These are phyloP conservation scores for Trichopus zeylanicus DNA, from an alignment of 116 monocot species.

Conservation along the genomic window DNA sequence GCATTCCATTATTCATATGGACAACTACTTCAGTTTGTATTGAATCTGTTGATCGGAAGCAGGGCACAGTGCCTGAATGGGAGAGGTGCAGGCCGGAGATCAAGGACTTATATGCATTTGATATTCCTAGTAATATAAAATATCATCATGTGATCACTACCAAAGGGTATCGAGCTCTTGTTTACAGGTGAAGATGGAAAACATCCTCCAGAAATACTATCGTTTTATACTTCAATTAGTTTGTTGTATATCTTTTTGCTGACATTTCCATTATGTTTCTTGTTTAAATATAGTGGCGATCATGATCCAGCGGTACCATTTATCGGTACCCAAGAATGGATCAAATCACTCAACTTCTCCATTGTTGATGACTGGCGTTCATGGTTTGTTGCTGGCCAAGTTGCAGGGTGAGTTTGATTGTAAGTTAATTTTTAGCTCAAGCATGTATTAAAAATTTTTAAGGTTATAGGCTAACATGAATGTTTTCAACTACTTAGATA, in stretches of 20 bases:
- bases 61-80: constrained; percentile 35
- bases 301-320: constrained; percentile 24
- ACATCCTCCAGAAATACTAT: background rate
- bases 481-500: constrained; percentile 22
- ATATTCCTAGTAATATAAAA: constrained; percentile 30
- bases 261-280: background rate
- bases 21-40: too few species aligned
- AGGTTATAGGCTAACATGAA: background rate
- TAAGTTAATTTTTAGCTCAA: background rate
- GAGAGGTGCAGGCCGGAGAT: constrained; percentile 17
- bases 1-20: too few species aligned
- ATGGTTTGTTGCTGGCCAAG: constrained; percentile 29
- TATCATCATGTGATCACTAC: constrained; percentile 37
- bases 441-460: background rate
- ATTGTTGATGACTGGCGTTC: constrained; percentile 27
- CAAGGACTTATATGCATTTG: constrained; percentile 18
- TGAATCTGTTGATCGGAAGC: too few species aligned
- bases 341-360: constrained; percentile 32
- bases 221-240: too few species aligned
- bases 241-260: background rate
- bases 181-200: constrained; percentile 46
- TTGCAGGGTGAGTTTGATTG: constrained; percentile 23
- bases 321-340: constrained; percentile 34
- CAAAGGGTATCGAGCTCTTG: constrained; percentile 56
- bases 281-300: constrained; percentile 21